Percentiles rank a stretch among this genome's conserved stretches.
Evolutionary conservation across 2,329 filamentous ascomycete genomes (phyloP).

Genomic region (Gnomoniopsis smithogilvyi): DNA sequence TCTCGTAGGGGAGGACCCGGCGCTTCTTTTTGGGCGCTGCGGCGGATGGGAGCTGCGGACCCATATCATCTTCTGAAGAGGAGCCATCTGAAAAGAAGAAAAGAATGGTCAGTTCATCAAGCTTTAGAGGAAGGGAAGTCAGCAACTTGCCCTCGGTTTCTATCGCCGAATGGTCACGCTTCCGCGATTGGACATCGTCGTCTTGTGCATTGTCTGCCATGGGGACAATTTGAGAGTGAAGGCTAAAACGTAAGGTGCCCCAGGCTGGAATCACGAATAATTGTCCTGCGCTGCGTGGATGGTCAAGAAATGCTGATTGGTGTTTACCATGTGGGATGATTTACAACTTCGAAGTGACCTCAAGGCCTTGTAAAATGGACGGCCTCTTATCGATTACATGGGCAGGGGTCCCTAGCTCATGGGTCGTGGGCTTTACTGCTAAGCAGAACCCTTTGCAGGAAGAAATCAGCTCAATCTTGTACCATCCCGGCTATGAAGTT

Average conservation of each 20-base stretch:
- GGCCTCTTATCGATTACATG: too few relatives aligned
- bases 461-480: too few relatives aligned
- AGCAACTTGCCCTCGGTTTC: constrained; percentile 37
- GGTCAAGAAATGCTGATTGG: too few relatives aligned
- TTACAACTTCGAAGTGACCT: too few relatives aligned
- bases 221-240: neutral
- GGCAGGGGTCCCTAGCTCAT: too few relatives aligned
- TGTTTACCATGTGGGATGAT: too few relatives aligned
- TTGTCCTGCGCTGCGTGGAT: neutral
- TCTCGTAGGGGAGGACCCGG: constrained; percentile 87
- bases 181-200: constrained; percentile 38
- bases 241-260: neutral
- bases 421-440: too few relatives aligned
- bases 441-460: too few relatives aligned
- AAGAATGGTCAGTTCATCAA: constrained; percentile 1
- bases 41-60: constrained; percentile 80
- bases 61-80: constrained; percentile 89
- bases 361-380: too few relatives aligned
- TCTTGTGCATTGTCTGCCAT: constrained; percentile 30
- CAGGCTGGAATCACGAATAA: neutral
- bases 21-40: constrained; percentile 85
- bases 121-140: neutral
- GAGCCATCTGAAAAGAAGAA: constrained; percentile 42
- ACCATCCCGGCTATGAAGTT: too few relatives aligned
- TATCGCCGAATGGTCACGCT: constrained; percentile 56